phyloP scores from a whole-genome alignment of 2,329 filamentous ascomycete species.

The Aureobasidium pullulans region DNA sequence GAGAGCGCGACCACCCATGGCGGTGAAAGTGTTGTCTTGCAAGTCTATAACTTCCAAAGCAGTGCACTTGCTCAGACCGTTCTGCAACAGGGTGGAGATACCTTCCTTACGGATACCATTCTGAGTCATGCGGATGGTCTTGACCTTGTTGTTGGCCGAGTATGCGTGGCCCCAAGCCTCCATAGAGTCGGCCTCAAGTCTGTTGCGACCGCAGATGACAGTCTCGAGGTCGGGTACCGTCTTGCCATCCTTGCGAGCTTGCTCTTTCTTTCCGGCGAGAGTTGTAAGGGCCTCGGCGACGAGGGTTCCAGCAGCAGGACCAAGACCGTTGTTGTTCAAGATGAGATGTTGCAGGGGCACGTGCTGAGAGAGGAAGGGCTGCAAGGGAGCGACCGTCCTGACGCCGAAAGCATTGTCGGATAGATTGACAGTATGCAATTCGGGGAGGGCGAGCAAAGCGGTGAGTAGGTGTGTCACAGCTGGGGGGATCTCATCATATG shows the following conservation, averaged over 20 bases:
- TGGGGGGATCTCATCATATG: conserved; percentile 87
- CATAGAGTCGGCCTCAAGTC: conserved; percentile 95
- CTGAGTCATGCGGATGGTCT: conserved; percentile 92
- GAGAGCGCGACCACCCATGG: conserved; percentile 69
- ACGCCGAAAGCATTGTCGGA: conserved; percentile 98
- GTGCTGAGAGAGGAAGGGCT: conserved; percentile 83
- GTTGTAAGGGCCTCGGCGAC: conserved; percentile 80
- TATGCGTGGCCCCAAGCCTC: conserved; percentile 86
- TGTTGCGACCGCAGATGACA: conserved; percentile 93
- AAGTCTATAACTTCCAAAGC: conserved; percentile 73
- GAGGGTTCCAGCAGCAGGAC: conserved; percentile 80
- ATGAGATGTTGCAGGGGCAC: conserved; percentile 87
- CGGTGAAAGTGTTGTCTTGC: conserved; percentile 95
- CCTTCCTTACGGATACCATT: conserved; percentile 95
- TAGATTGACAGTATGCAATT: conserved; percentile 85
- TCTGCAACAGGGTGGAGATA: conserved; percentile 69
- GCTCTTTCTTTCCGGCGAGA: conserved; percentile 77
- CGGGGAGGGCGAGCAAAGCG: conserved; percentile 75
- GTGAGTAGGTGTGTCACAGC: conserved; percentile 80
- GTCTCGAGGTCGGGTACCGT: conserved; percentile 80
- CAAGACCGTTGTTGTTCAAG: conserved; percentile 97
- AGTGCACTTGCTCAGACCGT: conserved; percentile 66
- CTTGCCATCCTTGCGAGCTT: conserved; percentile 62
- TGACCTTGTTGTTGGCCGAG: conserved; percentile 70
- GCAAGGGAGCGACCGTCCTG: conserved; percentile 86